These are phyloP conservation scores for Pholiota conissans DNA, from an alignment of 768 basidiomycete genomes.

Conservation along the genomic window DNA sequence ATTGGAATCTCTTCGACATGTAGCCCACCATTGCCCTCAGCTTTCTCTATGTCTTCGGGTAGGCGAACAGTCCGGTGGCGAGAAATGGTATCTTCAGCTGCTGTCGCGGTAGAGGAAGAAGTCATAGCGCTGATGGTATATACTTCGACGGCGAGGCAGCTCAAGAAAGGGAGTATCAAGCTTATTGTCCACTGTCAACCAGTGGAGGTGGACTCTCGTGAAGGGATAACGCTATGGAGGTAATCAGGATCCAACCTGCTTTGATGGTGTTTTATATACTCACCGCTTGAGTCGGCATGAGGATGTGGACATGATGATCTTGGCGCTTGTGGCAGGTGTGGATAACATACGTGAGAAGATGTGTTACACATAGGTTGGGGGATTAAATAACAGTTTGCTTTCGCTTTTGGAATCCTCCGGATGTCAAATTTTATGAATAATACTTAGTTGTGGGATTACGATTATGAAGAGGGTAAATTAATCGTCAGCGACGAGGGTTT, in stretches of 20 bases:
- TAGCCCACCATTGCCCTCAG: background rate
- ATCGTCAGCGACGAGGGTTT: background rate
- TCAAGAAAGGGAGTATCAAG: background rate
- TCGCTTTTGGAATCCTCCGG: background rate
- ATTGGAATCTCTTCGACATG: background rate
- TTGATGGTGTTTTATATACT: background rate
- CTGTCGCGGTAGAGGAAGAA: background rate
- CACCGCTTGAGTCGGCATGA: background rate
- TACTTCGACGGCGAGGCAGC: background rate
- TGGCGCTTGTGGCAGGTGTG: background rate
- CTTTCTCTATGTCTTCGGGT: conserved; percentile 16
- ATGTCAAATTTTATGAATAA: background rate
- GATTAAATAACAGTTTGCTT: background rate
- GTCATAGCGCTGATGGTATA: background rate
- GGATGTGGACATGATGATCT: background rate
- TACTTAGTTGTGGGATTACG: background rate
- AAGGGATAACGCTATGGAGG: background rate
- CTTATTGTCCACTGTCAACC: background rate
- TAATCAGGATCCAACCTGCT: background rate
- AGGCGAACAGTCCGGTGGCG: conserved; percentile 9
- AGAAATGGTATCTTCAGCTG: background rate
- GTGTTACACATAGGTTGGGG: background rate
- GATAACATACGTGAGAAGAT: background rate
- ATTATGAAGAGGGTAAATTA: background rate
- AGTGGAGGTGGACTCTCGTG: background rate